These are phyloP conservation scores for Pythium folliculosum DNA, from an alignment of 352 stramenopile genomes.

Conservation along the genomic window DNA sequence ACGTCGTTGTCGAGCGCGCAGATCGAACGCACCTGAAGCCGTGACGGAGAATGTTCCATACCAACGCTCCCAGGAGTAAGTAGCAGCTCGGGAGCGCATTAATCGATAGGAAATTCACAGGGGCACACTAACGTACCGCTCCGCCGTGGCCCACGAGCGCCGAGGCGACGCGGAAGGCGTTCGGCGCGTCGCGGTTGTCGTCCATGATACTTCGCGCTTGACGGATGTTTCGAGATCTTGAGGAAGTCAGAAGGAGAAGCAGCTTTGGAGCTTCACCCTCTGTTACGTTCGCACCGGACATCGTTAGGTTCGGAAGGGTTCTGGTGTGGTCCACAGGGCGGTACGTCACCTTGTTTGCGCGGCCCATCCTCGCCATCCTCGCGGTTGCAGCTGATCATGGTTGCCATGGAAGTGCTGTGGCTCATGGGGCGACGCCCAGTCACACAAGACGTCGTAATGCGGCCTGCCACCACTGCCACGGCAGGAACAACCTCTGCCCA, in stretches of 20 bases:
- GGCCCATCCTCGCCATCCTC: no score
- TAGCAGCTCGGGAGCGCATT: background rate
- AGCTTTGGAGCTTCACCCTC: background rate
- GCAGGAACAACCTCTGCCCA: no score
- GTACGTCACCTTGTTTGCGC: no score
- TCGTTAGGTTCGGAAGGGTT: no score
- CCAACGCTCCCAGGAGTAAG: background rate
- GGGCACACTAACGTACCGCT: conserved; percentile 45
- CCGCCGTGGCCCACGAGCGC: conserved; percentile 77
- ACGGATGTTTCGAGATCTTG: background rate
- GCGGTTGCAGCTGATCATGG: no score
- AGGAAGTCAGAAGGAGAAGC: background rate
- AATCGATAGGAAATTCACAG: background rate
- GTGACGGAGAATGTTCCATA: no score
- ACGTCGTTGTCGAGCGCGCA: conserved; percentile 47
- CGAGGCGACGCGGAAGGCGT: conserved; percentile 32
- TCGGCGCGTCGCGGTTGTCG: background rate
- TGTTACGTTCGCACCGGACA: no score
- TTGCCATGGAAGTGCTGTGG: no score
- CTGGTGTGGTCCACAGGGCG: no score
- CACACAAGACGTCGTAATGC: no score
- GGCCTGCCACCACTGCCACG: no score
- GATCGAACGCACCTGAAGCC: conserved; percentile 62
- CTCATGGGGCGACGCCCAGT: no score
- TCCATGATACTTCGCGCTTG: background rate